Percentiles rank a stretch among this genome's conserved stretches.
Conservation (phyloP, 2,329 filamentous ascomycete species). For the Phoma sp. region DNA sequence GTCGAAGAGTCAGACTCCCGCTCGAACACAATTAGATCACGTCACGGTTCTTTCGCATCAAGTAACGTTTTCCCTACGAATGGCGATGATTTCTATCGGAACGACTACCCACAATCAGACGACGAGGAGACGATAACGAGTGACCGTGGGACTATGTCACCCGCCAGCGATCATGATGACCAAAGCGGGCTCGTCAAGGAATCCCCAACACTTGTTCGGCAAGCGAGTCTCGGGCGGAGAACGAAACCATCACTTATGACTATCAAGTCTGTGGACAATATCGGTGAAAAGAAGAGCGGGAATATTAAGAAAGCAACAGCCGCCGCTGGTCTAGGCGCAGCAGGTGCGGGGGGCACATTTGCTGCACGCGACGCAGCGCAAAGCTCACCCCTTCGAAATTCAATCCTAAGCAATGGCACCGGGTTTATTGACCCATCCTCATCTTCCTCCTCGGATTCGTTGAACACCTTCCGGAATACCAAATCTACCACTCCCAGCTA, state of each 20-base stretch:
- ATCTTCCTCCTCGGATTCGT: constrained; percentile 45
- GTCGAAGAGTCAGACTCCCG: constrained; percentile 57
- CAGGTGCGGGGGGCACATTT: constrained; percentile 18
- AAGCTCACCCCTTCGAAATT: constrained; percentile 32
- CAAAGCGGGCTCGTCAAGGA: constrained; percentile 48
- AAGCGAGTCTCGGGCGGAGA: constrained; percentile 58
- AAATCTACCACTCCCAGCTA: constrained; percentile 23
- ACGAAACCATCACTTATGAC: constrained; percentile 58
- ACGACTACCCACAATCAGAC: constrained; percentile 45
- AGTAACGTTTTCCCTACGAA: constrained; percentile 58
- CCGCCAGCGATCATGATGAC: constrained; percentile 44
- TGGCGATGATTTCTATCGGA: constrained; percentile 50
- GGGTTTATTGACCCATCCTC: constrained; percentile 44
- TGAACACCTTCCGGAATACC: constrained; percentile 35
- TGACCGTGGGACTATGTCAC: constrained; percentile 40
- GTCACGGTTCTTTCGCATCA: constrained; percentile 55
- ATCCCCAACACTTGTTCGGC: constrained; percentile 45
- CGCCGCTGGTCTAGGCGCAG: constrained; percentile 26
- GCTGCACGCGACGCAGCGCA: constrained; percentile 23
- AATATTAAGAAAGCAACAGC: constrained; percentile 25
- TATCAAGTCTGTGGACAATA: constrained; percentile 54
- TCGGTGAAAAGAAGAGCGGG: constrained; percentile 30
- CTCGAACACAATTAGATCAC: constrained; percentile 51
- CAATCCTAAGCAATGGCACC: constrained; percentile 42
- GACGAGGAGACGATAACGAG: constrained; percentile 49